Conservation (phyloP, 208 protist genomes). For the Naegleria fowleri region DNA sequence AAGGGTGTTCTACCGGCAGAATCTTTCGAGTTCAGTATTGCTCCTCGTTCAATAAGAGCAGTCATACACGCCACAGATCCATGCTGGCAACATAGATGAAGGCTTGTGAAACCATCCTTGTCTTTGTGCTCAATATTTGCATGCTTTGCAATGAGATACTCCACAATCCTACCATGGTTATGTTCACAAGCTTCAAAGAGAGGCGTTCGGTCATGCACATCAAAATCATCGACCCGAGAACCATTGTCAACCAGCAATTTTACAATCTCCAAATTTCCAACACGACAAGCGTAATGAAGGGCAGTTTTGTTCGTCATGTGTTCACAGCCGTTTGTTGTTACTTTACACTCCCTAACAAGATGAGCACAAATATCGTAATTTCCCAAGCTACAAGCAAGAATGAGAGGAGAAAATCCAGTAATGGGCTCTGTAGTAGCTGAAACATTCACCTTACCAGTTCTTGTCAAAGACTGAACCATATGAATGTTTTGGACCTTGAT, state of each 20-base stretch:
- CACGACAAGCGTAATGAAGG: slow-evolving; percentile 7
- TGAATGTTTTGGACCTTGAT: neutral
- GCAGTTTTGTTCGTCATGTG: neutral
- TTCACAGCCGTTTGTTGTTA: neutral
- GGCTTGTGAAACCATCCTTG: neutral
- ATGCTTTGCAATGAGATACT: neutral
- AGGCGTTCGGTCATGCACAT: neutral
- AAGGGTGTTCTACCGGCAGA: neutral
- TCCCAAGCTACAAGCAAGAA: neutral
- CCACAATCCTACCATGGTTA: no score
- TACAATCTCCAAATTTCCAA: neutral
- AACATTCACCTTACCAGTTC: no score
- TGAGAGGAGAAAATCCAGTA: neutral
- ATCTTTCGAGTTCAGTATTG: neutral
- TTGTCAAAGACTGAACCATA: neutral
- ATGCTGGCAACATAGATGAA: neutral
- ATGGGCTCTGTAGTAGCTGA: neutral
- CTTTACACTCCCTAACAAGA: neutral
- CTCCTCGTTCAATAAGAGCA: neutral
- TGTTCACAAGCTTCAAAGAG: slow-evolving; percentile 22
- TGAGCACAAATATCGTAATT: slow-evolving; percentile 25
- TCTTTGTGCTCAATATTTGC: neutral
- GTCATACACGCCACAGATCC: neutral
- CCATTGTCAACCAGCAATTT: neutral
- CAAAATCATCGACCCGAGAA: neutral